phyloP scores from a whole-genome alignment of 306 rosid species.

The Fragaria nilgerrensis region DNA sequence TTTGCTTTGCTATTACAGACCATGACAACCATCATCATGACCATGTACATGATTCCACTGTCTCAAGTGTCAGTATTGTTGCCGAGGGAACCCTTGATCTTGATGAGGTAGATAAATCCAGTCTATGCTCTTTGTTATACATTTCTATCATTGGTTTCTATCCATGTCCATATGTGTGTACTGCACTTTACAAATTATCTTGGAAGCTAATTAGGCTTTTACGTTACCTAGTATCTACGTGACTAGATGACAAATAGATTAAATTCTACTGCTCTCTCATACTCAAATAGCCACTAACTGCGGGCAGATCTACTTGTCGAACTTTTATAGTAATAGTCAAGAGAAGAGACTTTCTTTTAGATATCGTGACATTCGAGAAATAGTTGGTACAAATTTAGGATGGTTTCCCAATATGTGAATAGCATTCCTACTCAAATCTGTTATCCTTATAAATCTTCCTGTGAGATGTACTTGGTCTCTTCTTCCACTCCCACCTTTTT shows the following conservation, averaged over 20 bases:
- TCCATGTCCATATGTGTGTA: too few relatives aligned
- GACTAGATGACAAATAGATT: too few relatives aligned
- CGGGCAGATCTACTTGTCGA: neutral
- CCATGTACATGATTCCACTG: conserved; percentile 77
- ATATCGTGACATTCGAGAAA: neutral
- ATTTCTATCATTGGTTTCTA: neutral
- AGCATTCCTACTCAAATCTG: neutral
- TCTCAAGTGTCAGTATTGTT: conserved; percentile 79
- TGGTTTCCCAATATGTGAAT: neutral
- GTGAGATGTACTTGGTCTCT: neutral
- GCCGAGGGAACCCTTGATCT: conserved; percentile 80
- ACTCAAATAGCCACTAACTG: neutral
- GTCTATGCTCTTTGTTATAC: neutral
- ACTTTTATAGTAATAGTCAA: neutral
- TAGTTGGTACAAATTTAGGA: neutral
- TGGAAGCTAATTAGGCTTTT: neutral
- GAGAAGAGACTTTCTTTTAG: neutral
- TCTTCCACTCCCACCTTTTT: neutral
- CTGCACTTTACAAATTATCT: neutral
- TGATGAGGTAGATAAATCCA: conserved; percentile 62
- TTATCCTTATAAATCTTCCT: neutral
- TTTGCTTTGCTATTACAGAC: conserved; percentile 39
- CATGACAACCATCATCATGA: conserved; percentile 55
- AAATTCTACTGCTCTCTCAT: neutral
- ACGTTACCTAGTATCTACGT: too few relatives aligned